Percentiles rank a stretch among this genome's conserved stretches.
Evolutionary conservation across 2,329 filamentous ascomycete genomes (phyloP).

Genomic region (Phyllosticta citriasiana): DNA sequence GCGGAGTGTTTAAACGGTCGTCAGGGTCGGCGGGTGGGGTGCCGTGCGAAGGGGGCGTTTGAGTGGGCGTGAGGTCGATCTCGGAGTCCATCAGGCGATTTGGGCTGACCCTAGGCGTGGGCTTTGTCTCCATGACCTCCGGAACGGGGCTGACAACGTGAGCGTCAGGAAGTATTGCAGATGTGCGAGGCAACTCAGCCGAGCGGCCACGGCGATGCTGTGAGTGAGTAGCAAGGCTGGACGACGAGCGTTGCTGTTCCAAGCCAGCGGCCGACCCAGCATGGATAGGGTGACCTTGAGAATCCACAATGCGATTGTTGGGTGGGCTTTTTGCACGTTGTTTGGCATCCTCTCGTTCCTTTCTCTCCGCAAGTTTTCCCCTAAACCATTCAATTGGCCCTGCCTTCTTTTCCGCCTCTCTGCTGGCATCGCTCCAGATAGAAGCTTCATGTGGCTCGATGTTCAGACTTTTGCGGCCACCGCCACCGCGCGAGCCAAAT

Average conservation of each 20-base stretch:
- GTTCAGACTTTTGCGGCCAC: slow-evolving; percentile 6
- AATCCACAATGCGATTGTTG: not conserved
- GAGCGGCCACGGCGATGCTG: slow-evolving; percentile 9
- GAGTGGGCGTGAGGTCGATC: slow-evolving; percentile 2
- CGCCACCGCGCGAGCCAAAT: slow-evolving; percentile 16
- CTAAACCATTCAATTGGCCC: slow-evolving; percentile 56
- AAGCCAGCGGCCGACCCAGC: not conserved
- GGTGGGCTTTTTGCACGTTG: slow-evolving; percentile 44
- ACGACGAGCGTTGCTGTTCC: slow-evolving; percentile 6
- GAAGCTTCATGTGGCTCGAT: slow-evolving; percentile 4
- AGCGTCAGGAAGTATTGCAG: not conserved
- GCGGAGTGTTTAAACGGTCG: not conserved
- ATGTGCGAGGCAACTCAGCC: not conserved
- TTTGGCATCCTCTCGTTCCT: slow-evolving; percentile 44
- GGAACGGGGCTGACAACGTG: not conserved
- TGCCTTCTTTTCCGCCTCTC: slow-evolving; percentile 43
- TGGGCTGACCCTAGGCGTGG: not conserved
- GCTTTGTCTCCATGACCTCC: not conserved
- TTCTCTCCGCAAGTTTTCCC: slow-evolving; percentile 52
- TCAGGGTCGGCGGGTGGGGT: slow-evolving; percentile 2
- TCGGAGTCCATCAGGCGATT: slow-evolving; percentile 1
- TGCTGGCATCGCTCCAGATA: slow-evolving; percentile 19
- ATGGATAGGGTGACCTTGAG: not conserved
- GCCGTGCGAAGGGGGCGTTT: not conserved
- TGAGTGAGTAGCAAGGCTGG: slow-evolving; percentile 1